Percentiles rank a stretch among this genome's conserved stretches.
Conservation (phyloP, 73 alveolate genomes). For the Tetrahymena malaccensis region DNA sequence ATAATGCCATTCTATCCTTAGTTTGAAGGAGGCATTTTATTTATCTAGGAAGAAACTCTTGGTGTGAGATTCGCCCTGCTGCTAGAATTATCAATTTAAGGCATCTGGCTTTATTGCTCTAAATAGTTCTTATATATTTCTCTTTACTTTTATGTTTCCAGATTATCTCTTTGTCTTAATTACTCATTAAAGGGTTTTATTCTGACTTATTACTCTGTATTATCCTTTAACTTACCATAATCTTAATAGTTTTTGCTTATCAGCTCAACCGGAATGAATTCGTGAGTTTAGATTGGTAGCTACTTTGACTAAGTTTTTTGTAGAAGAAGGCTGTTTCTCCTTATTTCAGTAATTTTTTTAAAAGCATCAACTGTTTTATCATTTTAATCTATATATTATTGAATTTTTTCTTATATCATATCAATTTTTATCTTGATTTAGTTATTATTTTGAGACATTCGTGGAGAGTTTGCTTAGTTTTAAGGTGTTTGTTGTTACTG, state of each 20-base stretch:
- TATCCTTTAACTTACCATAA: background rate
- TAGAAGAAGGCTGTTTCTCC: background rate
- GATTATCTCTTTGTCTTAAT: background rate
- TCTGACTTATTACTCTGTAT: background rate
- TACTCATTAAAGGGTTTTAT: background rate
- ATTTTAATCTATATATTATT: background rate
- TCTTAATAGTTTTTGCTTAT: background rate
- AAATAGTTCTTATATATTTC: background rate
- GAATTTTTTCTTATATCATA: background rate
- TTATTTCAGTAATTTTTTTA: background rate
- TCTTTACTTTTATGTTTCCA: background rate
- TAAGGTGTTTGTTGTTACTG: background rate
- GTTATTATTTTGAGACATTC: background rate
- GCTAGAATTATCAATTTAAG: background rate
- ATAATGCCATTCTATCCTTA: background rate
- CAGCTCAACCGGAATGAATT: background rate
- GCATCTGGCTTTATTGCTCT: background rate
- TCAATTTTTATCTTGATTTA: background rate
- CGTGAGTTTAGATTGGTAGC: background rate
- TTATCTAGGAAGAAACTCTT: background rate
- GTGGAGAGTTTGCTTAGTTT: background rate
- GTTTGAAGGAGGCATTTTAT: background rate
- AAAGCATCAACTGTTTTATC: background rate
- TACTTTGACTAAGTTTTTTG: background rate
- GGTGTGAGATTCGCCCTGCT: background rate